phyloP scores from a whole-genome alignment of 345 rosid genomes.

The Luvunga scandens region DNA sequence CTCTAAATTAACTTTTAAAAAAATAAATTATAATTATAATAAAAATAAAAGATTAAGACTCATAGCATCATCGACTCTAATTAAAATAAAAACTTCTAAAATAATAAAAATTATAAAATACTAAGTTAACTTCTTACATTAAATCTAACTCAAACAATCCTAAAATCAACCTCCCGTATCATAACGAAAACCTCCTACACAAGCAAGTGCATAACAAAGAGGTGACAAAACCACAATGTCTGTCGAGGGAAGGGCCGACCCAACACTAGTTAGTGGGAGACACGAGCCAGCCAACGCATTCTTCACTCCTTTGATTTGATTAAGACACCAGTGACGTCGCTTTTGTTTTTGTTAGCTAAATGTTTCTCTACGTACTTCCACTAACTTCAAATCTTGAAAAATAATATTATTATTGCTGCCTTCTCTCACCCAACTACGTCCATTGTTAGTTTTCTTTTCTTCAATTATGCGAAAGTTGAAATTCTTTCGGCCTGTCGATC shows the following conservation, averaged over 20 bases:
- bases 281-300: slow-evolving; percentile 12
- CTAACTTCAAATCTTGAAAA: neutral
- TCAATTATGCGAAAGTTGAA: neutral
- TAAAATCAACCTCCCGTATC: no score
- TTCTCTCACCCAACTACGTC: neutral
- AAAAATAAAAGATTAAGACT: no score
- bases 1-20: no score
- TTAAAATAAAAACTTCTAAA: no score
- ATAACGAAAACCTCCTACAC: no score
- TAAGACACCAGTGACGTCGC: slow-evolving; percentile 32
- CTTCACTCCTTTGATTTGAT: neutral
- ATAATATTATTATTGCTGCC: neutral
- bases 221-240: slow-evolving; percentile 27
- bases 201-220: neutral
- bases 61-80: no score
- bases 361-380: neutral
- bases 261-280: slow-evolving; percentile 41
- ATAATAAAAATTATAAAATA: no score
- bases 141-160: no score
- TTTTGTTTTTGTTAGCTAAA: neutral
- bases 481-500: neutral
- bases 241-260: slow-evolving; percentile 42
- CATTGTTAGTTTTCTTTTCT: neutral
- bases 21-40: no score
- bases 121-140: no score